phyloP scores from a whole-genome alignment of 768 basidiomycete genomes.

The Lentinula sp. region DNA sequence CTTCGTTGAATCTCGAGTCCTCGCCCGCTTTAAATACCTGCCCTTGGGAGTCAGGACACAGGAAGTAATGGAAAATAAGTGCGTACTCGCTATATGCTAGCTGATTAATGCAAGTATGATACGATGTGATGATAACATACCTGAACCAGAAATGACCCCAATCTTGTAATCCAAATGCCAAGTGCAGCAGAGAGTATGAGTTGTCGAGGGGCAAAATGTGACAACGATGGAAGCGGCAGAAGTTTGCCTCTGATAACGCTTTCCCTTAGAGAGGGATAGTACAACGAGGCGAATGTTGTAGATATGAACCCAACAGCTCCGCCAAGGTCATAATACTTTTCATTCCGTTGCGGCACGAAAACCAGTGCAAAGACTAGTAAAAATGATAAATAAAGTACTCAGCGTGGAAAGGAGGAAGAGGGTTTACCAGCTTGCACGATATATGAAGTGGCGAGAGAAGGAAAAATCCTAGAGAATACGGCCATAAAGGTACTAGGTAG shows the following conservation, averaged over 20 bases:
- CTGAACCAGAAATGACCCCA: conserved; percentile 54
- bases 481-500: conserved; percentile 26
- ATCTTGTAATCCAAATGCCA: conserved; percentile 53
- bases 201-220: conserved; percentile 54
- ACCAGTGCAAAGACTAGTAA: conserved; percentile 44
- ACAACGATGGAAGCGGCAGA: conserved; percentile 32
- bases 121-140: conserved; percentile 24
- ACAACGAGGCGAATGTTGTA: conserved; percentile 53
- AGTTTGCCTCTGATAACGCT: conserved; percentile 36
- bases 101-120: not conserved
- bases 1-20: conserved; percentile 46
- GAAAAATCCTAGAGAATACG: conserved; percentile 49
- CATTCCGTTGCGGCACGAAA: conserved; percentile 61
- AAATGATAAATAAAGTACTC: not conserved
- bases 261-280: conserved; percentile 51
- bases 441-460: conserved; percentile 42
- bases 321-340: conserved; percentile 62
- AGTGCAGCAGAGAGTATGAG: conserved; percentile 51
- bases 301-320: conserved; percentile 65
- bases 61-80: not conserved
- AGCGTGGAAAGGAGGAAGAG: not conserved
- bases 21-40: conserved; percentile 33
- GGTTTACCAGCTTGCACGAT: conserved; percentile 40
- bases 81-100: not conserved
- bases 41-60: not conserved